These are phyloP conservation scores for Colletotrichum falcatum DNA, from an alignment of 2,329 filamentous ascomycete species.

Conservation along the genomic window DNA sequence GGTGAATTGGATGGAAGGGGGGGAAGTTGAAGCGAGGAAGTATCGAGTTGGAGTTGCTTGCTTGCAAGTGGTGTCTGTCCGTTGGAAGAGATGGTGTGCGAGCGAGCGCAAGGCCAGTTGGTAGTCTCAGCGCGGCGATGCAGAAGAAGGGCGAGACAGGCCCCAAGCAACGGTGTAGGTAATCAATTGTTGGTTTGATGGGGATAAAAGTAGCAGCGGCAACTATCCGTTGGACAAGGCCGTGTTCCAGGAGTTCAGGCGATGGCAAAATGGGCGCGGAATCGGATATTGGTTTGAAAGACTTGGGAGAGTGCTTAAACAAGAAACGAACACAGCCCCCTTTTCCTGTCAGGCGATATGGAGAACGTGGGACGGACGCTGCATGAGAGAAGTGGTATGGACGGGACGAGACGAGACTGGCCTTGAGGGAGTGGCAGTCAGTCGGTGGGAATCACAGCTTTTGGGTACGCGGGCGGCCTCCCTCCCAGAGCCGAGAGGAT, in stretches of 20 bases:
- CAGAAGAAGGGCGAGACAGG: conserved; percentile 14
- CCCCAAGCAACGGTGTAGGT: not conserved
- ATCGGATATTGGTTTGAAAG: not conserved
- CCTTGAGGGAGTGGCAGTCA: not conserved
- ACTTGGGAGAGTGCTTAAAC: conserved; percentile 23
- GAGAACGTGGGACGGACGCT: conserved; percentile 31
- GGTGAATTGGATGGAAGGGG: not conserved
- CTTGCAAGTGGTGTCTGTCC: conserved; percentile 13
- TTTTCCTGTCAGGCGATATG: conserved; percentile 38
- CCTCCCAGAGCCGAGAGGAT: conserved; percentile 1
- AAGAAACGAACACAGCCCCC: conserved; percentile 40
- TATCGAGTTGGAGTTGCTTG: conserved; percentile 6
- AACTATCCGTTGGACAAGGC: conserved; percentile 10
- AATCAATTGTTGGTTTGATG: not conserved
- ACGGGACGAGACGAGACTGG: conserved; percentile 27
- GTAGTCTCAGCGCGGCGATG: conserved; percentile 33
- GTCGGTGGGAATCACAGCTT: conserved; percentile 9
- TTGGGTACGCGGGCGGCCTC: conserved; percentile 17
- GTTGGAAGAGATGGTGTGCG: conserved; percentile 33
- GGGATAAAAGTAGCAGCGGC: not conserved
- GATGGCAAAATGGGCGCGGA: conserved; percentile 17
- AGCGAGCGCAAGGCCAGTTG: conserved; percentile 29
- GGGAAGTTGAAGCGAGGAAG: conserved; percentile 2
- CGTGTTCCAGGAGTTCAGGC: conserved; percentile 36
- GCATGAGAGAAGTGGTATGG: conserved; percentile 7